Conservation (phyloP, 345 rosid genomes). For the Theobroma cacao region DNA sequence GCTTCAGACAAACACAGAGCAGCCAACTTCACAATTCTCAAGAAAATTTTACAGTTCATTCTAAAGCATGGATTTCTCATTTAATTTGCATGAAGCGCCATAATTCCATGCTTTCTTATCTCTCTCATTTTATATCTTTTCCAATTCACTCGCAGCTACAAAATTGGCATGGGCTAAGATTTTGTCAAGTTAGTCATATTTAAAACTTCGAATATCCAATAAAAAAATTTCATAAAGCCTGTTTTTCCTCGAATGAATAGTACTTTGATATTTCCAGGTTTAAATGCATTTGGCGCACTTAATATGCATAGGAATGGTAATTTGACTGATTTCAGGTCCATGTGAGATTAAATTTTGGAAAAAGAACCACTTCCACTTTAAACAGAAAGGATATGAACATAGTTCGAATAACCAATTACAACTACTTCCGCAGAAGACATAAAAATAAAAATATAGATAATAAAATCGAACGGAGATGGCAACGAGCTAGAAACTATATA, state of each 20-base stretch:
- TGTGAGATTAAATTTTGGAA: background rate
- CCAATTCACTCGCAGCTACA: background rate
- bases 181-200: background rate
- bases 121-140: background rate
- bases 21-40: background rate
- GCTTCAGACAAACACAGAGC: background rate
- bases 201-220: background rate
- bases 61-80: background rate
- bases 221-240: background rate
- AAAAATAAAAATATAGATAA: background rate
- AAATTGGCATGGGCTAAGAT: background rate
- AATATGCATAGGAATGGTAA: background rate
- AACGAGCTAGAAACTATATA: background rate
- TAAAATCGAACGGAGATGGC: background rate
- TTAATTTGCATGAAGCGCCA: background rate
- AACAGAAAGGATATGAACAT: background rate
- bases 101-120: background rate
- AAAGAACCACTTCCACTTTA: background rate
- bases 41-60: background rate
- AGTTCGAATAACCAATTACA: background rate
- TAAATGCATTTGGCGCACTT: background rate
- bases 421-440: background rate
- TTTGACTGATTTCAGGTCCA: background rate
- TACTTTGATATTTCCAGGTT: background rate
- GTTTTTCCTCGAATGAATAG: background rate